Base-by-base conservation (phyloP, 805 yeast genomes). In the Starmerella vitae region DNA sequence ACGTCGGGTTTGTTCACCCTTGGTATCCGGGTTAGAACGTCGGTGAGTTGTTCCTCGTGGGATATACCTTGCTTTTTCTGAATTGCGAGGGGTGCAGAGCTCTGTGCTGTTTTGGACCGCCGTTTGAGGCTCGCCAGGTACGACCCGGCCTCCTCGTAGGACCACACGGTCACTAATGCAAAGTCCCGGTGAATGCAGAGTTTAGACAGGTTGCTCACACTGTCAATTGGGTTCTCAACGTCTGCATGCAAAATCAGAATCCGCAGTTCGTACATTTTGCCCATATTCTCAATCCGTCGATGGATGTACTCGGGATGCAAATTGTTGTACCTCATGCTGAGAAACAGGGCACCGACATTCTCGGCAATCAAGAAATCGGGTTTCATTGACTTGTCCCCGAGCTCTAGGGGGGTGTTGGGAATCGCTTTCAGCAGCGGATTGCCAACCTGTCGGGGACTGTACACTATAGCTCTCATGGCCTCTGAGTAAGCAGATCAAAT, bases 251-350 rank as follows among this genome's bases (percentile, higher is more conserved):
- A 56, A 10, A 64, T 53, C 25, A 64, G 45, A 5, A 63, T 43
- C 4, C 64, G 58, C 20, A 54, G 39, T 26, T 50, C 47, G 41
- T 44, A 56, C 28, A 48, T 56, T 20, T 47, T 44, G 13, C 64
- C 64, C 14, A 65, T 49, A 35, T 49, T 46, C 18, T 47, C 45
- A 19, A 64, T 57, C 13, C 68, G 56, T 15, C 48, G 46, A 50
- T 53, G 57, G 15, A 65, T 61, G 41, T 65, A 63, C 42, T 63
- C 68, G 3, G 67, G 68, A 33, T 59, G 64, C 21, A 64, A 46
- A 12, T 56, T 42, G 43, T 60, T 60, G 37, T 60, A 60, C 29
- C 56, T 42, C 37, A 60, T 41, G 25, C 55, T 54, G 38, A 64
- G 50, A 39, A 56, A 64, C 27, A 64, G 51, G 17, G 54, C 62